phyloP scores from a whole-genome alignment of 2,329 filamentous ascomycete species.

The Fusarium multiceps region DNA sequence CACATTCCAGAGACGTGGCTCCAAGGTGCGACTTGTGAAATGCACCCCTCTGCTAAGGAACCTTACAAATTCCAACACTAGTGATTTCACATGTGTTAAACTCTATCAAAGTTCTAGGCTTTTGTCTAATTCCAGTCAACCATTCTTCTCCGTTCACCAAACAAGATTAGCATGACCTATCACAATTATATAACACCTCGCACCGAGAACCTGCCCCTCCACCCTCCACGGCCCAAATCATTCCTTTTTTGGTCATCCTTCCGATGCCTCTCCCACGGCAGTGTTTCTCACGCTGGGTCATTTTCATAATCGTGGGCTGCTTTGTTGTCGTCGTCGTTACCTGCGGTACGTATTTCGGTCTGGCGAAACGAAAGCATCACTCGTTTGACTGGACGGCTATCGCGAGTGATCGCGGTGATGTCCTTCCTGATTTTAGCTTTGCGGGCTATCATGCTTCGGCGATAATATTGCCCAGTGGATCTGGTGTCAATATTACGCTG shows the following conservation, averaged over 20 bases:
- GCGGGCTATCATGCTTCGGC: conserved; percentile 37
- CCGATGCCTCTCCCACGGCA: conserved; percentile 19
- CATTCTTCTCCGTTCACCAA: not conserved
- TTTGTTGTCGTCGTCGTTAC: conserved; percentile 1
- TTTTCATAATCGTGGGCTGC: conserved; percentile 2
- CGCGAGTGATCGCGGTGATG: conserved; percentile 20
- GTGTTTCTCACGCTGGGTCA: conserved; percentile 12
- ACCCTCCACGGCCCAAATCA: not conserved
- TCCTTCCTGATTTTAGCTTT: conserved; percentile 40
- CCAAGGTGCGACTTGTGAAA: not conserved
- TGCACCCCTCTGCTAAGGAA: not conserved
- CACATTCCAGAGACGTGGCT: conserved; percentile 3
- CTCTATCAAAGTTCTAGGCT: not conserved
- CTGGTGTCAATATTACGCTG: not conserved
- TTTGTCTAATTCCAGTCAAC: not conserved
- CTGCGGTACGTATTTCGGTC: conserved; percentile 20
- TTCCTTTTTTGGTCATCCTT: not conserved
- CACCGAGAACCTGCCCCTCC: not conserved
- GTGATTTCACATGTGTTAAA: not conserved
- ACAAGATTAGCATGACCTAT: too few relatives aligned
- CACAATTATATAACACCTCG: conserved; percentile 8
- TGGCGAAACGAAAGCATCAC: not conserved
- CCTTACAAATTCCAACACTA: not conserved
- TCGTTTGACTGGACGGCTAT: conserved; percentile 30
- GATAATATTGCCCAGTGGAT: conserved; percentile 8